Base-by-base conservation (phyloP, 176 grass and related monocot species). In the Miscanthus lutarioriparius region DNA sequence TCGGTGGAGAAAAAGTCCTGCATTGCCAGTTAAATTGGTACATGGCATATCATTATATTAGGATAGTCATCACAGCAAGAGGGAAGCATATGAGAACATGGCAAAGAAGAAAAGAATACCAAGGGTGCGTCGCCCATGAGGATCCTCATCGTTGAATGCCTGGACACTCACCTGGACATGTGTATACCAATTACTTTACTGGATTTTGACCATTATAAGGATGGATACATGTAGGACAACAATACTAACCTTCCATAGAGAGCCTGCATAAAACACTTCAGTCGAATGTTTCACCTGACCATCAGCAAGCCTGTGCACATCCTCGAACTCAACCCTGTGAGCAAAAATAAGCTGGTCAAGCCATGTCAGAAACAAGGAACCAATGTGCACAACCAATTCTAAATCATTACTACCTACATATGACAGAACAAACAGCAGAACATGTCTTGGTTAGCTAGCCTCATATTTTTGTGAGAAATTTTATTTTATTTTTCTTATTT, bases 61-160 rank as follows among this genome's bases (percentile, higher is more conserved):
- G 51, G 27, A 35, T 56, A 27, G 65, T 74, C 43, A 43, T 83
- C 39, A 77, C 72, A 85, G 28, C 14, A 25, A 81, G 6, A 67
- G 12, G 25, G 6, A 77, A 63, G 19, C 15, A 78, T 64, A 62
- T 58, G 49, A 77, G 12, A 63, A 64, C 54, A 62, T 70, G 23
- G 19, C 30, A 77, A 10, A 30, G 17, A 65, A 19, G 10, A 87
- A 79, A 76, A 80, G 27, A 82, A 81, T 95, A 98, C 96, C 96
- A 74, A 98, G 91, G 33, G 96, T 98, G 39, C 96, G 93, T 27
- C 91, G 89, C 23, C 96, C 93, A 80, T 98, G 96, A 58, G 96
- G 96, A 86, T 98, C 96, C 80, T 98, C 96, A n/a, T 98, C 96
- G 61, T 92, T 98, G 91, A 98, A 96, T 37, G 96, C 96, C 80